Conservation (phyloP, 2,329 filamentous ascomycete genomes). For the Beauveria asiatica region DNA sequence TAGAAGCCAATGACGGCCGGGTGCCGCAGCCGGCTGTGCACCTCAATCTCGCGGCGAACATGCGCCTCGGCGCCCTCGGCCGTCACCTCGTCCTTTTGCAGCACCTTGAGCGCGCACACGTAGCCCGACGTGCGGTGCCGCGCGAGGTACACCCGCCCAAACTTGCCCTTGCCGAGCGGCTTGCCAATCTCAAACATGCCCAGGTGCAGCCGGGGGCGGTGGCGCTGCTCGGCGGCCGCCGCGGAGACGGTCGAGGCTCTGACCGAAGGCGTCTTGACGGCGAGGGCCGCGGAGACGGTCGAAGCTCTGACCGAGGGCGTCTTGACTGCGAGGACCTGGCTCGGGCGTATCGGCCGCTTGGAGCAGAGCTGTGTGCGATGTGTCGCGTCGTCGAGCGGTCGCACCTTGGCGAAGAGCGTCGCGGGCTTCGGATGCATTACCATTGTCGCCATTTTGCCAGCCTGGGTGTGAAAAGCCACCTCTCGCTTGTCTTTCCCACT, state of each 20-base stretch:
- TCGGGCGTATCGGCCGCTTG: conserved; percentile 9
- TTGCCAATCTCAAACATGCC: conserved; percentile 86
- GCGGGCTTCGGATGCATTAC: conserved; percentile 4
- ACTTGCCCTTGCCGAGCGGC: conserved; percentile 80
- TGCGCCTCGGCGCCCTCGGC: conserved; percentile 74
- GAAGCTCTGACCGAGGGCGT: background rate
- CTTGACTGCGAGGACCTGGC: conserved; percentile 8
- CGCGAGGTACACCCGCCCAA: conserved; percentile 76
- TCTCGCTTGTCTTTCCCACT: background rate
- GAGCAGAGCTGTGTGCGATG: conserved; percentile 8
- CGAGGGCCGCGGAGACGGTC: background rate
- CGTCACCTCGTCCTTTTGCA: conserved; percentile 74
- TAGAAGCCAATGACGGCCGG: conserved; percentile 76
- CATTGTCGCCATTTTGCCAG: conserved; percentile 11
- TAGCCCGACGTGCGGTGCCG: conserved; percentile 71
- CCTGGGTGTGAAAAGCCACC: background rate
- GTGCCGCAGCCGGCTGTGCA: conserved; percentile 77
- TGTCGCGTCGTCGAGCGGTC: conserved; percentile 6
- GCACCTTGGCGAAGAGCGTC: conserved; percentile 9
- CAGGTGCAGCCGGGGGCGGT: conserved; percentile 53
- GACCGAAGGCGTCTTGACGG: background rate
- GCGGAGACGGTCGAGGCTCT: background rate
- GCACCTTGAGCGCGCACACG: conserved; percentile 76
- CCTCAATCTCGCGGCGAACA: conserved; percentile 78
- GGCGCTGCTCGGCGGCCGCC: conserved; percentile 20